These are phyloP conservation scores for Myriangium duriaei DNA, from an alignment of 2,329 filamentous ascomycete species.

Conservation along the genomic window DNA sequence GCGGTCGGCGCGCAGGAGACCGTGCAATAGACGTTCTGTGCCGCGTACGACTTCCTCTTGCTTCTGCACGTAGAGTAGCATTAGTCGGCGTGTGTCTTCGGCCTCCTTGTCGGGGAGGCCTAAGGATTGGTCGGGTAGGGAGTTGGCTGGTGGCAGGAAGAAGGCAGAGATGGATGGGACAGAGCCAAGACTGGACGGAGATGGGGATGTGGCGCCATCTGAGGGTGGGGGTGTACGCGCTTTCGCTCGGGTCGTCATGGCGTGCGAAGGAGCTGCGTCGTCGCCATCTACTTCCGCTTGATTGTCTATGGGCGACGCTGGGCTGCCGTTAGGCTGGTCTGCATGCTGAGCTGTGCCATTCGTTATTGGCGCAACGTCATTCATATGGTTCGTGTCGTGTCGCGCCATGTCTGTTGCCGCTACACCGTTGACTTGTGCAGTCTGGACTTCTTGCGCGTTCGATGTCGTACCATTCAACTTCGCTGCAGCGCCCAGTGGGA, in stretches of 20 bases:
- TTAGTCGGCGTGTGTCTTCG: slow-evolving; percentile 60
- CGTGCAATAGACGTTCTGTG: slow-evolving; percentile 53
- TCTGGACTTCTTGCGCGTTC: slow-evolving; percentile 2
- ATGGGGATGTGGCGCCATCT: slow-evolving; percentile 26
- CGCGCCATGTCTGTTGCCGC: slow-evolving; percentile 14
- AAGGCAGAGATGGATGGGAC: slow-evolving; percentile 58
- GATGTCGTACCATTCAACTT: slow-evolving; percentile 5
- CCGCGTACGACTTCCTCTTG: slow-evolving; percentile 73
- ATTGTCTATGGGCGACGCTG: background rate
- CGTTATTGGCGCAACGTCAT: background rate
- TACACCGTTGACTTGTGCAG: slow-evolving; percentile 17
- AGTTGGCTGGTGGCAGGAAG: slow-evolving; percentile 52
- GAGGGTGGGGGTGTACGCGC: slow-evolving; percentile 32
- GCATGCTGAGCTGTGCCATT: background rate
- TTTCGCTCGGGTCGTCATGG: slow-evolving; percentile 44
- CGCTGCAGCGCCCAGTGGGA: background rate
- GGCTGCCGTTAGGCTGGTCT: slow-evolving; percentile 2
- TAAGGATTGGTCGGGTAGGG: slow-evolving; percentile 55
- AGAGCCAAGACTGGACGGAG: slow-evolving; percentile 29
- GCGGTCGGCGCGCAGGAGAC: slow-evolving; percentile 59
- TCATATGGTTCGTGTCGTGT: background rate
- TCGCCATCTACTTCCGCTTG: slow-evolving; percentile 1
- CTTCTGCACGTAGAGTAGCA: slow-evolving; percentile 71
- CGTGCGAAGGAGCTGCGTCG: slow-evolving; percentile 23
- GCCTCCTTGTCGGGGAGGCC: slow-evolving; percentile 63